Base-by-base conservation (phyloP, 176 grass and related monocot species). In the Rhynchospora breviuscula region DNA sequence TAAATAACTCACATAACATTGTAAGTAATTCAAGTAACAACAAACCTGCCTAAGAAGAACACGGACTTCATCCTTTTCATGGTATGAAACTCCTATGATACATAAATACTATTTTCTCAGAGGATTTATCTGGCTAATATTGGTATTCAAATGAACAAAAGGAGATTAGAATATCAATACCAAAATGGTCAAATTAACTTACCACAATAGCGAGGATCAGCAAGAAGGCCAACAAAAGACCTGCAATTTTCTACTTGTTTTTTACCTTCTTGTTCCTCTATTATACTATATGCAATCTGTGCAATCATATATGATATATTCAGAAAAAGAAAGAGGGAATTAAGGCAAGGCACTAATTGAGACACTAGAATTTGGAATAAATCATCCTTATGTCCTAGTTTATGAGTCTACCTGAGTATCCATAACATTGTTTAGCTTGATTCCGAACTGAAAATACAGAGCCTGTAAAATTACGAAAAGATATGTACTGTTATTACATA, bases 31-130 rank as follows among this genome's bases (percentile, higher is more conserved):
- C 31, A 58, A 64, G 45, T 64, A 79, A 85, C 49, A 78, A 8
- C 90, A 92, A 88, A 95, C 95, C 88, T 98, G 85, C 88, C 89
- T 91, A 82, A 98, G 86, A 70, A 90, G 92, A 79, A 56, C 84
- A 71, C 91, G 91, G 33, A 98, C 92, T 93, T 98, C 92, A 89
- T 93, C 95, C 88, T 98, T 98, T 87, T 95, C 95, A 91, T 90
- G 87, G 83, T 95, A 98, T 77, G 88, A 82, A 72, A 94, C 86
- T 86, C 95, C 95, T 98, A 85, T 82, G 94, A 48, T 35, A 46
- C 6, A 69, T 10, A 18, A 10, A 10, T 15, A 17, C 6, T 62
- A 53, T 25, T 26, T 43, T 29, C 18, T 78, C 35, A 86, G 31
- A 56, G 5, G 31, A 61, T 59, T 80, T 25, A 33, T 80, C 51